Evolutionary conservation across 148 eudicot genomes (phyloP).

Genomic region (Rhododendron griersonianum): DNA sequence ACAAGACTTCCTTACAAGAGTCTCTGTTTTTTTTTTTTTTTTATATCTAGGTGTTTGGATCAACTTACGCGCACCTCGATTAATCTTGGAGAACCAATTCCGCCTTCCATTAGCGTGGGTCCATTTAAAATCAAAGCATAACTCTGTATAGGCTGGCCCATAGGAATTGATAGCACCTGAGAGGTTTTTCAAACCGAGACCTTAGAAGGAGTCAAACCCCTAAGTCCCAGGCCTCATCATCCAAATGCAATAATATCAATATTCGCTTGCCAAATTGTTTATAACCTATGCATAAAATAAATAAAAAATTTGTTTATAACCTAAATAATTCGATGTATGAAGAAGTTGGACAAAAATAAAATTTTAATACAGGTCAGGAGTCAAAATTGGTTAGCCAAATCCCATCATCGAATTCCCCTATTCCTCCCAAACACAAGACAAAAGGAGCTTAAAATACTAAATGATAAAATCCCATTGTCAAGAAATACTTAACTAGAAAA

Average conservation of each 20-base stretch:
- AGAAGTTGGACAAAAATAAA: not conserved
- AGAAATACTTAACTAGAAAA: not conserved
- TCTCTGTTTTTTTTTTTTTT: too few species aligned
- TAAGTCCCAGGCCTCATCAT: too few species aligned
- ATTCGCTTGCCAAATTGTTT: not conserved
- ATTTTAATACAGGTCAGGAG: not conserved
- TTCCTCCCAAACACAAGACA: not conserved
- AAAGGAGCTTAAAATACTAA: not conserved
- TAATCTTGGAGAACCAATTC: too few species aligned
- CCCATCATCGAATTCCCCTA: not conserved
- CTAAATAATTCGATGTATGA: not conserved
- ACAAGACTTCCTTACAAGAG: not conserved
- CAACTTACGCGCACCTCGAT: not conserved
- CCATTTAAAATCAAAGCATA: not conserved
- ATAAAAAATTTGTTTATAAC: too few species aligned
- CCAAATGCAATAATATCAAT: not conserved
- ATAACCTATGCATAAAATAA: too few species aligned
- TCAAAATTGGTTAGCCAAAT: constrained; percentile 2
- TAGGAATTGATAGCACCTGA: too few species aligned
- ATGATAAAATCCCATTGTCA: not conserved
- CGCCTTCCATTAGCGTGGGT: too few species aligned
- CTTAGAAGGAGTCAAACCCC: too few species aligned
- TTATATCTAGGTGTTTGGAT: fast-evolving
- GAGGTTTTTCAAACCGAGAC: too few species aligned
- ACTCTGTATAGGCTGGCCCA: too few species aligned